phyloP scores from a whole-genome alignment of 257 asterid genomes.

The Solanum chmielewskii region DNA sequence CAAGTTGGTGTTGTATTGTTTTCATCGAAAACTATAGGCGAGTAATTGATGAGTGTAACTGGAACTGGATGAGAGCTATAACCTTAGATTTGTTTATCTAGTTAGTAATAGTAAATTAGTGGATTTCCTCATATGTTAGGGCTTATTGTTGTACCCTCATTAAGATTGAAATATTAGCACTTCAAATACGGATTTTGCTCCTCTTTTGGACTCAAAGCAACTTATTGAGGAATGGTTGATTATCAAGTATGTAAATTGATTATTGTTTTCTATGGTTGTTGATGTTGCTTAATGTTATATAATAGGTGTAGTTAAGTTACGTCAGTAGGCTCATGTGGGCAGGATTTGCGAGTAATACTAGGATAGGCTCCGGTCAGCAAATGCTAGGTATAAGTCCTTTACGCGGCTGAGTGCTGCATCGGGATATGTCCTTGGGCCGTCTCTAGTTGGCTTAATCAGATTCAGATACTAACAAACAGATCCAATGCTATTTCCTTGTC shows the following conservation, averaged over 20 bases:
- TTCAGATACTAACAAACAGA: not conserved
- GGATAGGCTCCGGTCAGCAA: not conserved
- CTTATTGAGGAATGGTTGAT: not conserved
- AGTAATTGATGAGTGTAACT: not conserved
- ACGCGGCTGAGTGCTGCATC: not conserved
- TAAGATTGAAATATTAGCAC: not conserved
- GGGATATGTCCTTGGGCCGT: not conserved
- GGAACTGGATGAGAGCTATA: not conserved
- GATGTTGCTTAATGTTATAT: not conserved
- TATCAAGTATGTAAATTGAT: not conserved
- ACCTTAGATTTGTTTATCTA: not conserved
- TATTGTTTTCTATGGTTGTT: not conserved
- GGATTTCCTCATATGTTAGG: not conserved
- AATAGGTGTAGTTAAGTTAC: not conserved
- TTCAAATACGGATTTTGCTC: not conserved
- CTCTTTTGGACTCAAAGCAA: not conserved
- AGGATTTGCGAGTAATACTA: not conserved
- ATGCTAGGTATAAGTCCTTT: not conserved
- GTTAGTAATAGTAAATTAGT: not conserved
- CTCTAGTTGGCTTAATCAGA: not conserved
- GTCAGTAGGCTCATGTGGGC: not conserved
- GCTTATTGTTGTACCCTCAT: not conserved
- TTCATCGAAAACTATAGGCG: not conserved
- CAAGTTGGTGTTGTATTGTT: not conserved
- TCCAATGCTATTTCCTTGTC: not conserved